Base-by-base conservation (phyloP, 306 rosid species). In the Fagus sylvatica region DNA sequence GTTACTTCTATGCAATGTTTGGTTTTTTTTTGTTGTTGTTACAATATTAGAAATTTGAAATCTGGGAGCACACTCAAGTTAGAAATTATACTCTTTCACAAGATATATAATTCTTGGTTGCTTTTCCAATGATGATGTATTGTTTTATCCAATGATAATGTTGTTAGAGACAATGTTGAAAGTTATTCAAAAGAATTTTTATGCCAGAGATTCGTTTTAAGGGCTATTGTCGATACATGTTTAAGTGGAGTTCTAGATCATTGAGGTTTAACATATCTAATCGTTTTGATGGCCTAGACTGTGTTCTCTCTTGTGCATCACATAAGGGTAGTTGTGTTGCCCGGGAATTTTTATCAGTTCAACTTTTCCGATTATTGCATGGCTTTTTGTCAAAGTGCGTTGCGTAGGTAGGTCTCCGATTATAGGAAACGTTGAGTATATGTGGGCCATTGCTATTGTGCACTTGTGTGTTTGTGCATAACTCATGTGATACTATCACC, bases 1-100 rank as follows among this genome's bases (percentile, higher is more conserved):
- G 53, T 72, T 65, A 28, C 22, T 53, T 65, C 6, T 30, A 75
- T 36, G n/a, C 37, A 60, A 53, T 46, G 61, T 46, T n/a, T 51
- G 5, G 48, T 39, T 65, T 65, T 65, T 65, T 22, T 22, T 22
- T 22, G 0, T 22, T 22, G 28, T 22, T 11, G 48, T 59, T n/a
- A 55, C 12, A 8, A 16, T 57, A 62, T 53, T 17, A 36, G 7
- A 32, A 42, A 3, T 49, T 19, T 37, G 76, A 74, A 78, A 71
- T 75, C 42, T 69, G 69, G 70, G 84, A 51, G 39, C 39, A 22
- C 61, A 72, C 69, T 71, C 64, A 28, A 48, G 72, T 57, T 36
- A 48, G 74, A 28, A 60, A 22, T 78, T 56, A 43, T 7, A 39
- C 55, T 17, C 28, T 34, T 3, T 32, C 43, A 19, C 5, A 55